A percentile compares a stretch with the other conserved stretches of the same genome.
Conservation (phyloP, 179 eudicot species). For the Gypsophila paniculata region DNA sequence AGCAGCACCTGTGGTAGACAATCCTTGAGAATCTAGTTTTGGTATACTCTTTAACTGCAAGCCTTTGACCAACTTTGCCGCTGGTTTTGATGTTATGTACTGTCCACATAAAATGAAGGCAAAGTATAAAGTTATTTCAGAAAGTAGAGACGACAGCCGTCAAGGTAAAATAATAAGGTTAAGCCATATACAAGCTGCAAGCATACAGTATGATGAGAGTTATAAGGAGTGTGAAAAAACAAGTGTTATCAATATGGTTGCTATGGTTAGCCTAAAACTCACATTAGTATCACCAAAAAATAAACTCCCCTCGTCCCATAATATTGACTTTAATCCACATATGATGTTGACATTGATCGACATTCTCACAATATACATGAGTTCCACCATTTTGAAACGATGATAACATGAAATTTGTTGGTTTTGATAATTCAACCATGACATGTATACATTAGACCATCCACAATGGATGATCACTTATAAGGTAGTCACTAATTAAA, state of each 20-base stretch:
- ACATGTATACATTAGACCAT: neutral
- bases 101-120: constrained; percentile 22
- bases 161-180: neutral
- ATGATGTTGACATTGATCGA: neutral
- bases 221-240: no score
- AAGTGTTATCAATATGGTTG: no score
- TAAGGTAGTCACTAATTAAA: no score
- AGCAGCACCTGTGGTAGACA: constrained; percentile 30
- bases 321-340: neutral
- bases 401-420: neutral
- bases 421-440: neutral
- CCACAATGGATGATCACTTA: no score
- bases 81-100: constrained; percentile 55
- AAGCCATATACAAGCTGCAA: no score
- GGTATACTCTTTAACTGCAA: constrained; percentile 35
- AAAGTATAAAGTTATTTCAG: no score
- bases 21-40: constrained; percentile 34
- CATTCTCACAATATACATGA: neutral
- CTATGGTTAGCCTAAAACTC: neutral
- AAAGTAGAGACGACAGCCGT: neutral
- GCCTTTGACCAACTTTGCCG: constrained; percentile 44
- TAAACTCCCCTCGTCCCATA: neutral
- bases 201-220: no score
- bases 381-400: neutral
- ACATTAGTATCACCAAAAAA: neutral